A percentile compares a stretch with the other conserved stretches of the same genome.
These are phyloP conservation scores for Jimgerdemannia lactiflua DNA, from an alignment of 192 early-diverging fungal genomes.

Conservation along the genomic window DNA sequence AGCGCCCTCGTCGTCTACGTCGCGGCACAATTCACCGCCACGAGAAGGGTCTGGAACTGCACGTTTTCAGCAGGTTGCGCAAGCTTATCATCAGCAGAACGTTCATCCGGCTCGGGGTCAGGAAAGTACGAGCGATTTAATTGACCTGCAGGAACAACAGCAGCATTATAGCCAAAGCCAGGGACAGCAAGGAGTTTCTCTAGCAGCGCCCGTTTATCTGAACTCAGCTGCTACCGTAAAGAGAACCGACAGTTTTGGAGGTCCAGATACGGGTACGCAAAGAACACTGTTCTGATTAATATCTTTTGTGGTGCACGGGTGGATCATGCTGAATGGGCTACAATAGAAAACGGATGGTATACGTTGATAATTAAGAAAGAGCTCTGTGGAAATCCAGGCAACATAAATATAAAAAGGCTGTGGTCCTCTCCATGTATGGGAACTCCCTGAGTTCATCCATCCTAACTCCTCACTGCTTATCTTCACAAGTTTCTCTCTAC, in stretches of 20 bases:
- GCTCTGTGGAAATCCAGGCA: too few relatives aligned
- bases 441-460: too few relatives aligned
- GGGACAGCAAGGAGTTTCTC: background rate
- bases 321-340: too few relatives aligned
- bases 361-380: too few relatives aligned
- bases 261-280: background rate
- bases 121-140: background rate
- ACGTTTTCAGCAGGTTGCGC: background rate
- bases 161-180: background rate
- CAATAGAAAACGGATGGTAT: too few relatives aligned
- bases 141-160: background rate
- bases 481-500: constrained; percentile 1
- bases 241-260: background rate
- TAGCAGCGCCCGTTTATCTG: background rate
- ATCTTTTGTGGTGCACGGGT: too few relatives aligned
- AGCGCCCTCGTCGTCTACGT: background rate
- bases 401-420: too few relatives aligned
- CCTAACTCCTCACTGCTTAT: background rate
- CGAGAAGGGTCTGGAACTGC: background rate
- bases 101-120: background rate
- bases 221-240: background rate
- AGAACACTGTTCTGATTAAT: too few relatives aligned
- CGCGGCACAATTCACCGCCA: too few relatives aligned
- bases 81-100: too few relatives aligned
- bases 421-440: too few relatives aligned